Percentiles rank a stretch among this genome's conserved stretches.
Conservation (phyloP, 148 eudicot species). For the Pouteria glomerata region DNA sequence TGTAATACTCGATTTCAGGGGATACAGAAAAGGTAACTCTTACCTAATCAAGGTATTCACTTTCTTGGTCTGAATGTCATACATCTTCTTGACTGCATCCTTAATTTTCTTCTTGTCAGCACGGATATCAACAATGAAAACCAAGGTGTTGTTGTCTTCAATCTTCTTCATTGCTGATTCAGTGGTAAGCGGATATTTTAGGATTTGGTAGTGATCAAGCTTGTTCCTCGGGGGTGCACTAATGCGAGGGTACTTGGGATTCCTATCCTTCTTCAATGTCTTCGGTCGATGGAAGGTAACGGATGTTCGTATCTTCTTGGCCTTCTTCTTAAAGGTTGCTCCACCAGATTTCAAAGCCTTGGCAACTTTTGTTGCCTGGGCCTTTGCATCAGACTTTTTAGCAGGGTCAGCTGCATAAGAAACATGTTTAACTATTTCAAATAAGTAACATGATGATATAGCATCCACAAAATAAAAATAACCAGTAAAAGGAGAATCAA, state of each 20-base stretch:
- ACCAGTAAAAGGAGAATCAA: background rate
- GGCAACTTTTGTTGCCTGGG: constrained; percentile 15
- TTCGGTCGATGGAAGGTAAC: constrained; percentile 18
- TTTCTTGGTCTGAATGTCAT: constrained; percentile 35
- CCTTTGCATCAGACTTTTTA: constrained; percentile 16
- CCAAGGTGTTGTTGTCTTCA: constrained; percentile 45
- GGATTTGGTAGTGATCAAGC: constrained; percentile 23
- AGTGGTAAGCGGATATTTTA: constrained; percentile 24
- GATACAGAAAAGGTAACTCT: background rate
- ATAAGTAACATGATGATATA: background rate
- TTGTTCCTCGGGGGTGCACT: constrained; percentile 23
- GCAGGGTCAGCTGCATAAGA: constrained; percentile 7
- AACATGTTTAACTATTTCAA: no score
- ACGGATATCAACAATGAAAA: constrained; percentile 41
- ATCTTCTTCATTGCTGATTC: constrained; percentile 44
- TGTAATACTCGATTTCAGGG: background rate
- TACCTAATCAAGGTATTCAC: constrained; percentile 37
- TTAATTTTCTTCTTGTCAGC: constrained; percentile 47
- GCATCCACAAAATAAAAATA: background rate
- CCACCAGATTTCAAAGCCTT: constrained; percentile 13
- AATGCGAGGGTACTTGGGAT: constrained; percentile 20
- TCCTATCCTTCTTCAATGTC: constrained; percentile 18
- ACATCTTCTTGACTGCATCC: constrained; percentile 40
- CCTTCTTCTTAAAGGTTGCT: constrained; percentile 12
- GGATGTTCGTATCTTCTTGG: constrained; percentile 17